These are phyloP conservation scores for Gnaphalium uliginosum DNA, from an alignment of 129 eudicot genomes.

Conservation along the genomic window DNA sequence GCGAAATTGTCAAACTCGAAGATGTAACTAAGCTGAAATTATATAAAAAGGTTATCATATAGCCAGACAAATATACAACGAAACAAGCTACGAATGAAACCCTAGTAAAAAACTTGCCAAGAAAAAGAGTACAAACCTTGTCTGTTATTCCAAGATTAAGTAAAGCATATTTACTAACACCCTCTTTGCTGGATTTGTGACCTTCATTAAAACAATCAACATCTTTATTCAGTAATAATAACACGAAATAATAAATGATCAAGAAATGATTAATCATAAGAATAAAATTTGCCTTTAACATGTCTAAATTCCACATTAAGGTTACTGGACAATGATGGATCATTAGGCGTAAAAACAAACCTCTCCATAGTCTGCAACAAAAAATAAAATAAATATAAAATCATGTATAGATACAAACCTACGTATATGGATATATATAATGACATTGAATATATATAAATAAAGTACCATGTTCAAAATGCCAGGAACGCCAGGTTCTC, in stretches of 20 bases:
- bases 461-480: constrained; percentile 57
- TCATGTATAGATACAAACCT: background rate
- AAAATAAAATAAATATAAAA: constrained; percentile 3
- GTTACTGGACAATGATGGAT: constrained; percentile 43
- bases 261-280: too few relatives aligned
- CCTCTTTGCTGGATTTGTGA: constrained; percentile 77
- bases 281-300: constrained; percentile 65
- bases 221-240: constrained; percentile 3
- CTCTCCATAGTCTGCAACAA: constrained; percentile 52
- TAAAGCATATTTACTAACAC: constrained; percentile 56
- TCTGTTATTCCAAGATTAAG: constrained; percentile 64
- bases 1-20: constrained; percentile 76
- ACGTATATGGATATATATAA: too few relatives aligned
- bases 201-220: constrained; percentile 32
- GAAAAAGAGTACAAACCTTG: constrained; percentile 40
- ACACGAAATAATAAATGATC: background rate
- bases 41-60: constrained; percentile 6
- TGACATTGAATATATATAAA: too few relatives aligned
- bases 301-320: constrained; percentile 65
- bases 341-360: constrained; percentile 61
- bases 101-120: background rate
- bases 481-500: constrained; percentile 76
- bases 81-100: background rate
- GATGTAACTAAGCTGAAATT: constrained; percentile 63
- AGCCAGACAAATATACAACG: background rate